Percentiles rank a stretch among this genome's conserved stretches.
phyloP scores from a whole-genome alignment of 768 basidiomycete species.

The Xerocomellus chrysenteron region DNA sequence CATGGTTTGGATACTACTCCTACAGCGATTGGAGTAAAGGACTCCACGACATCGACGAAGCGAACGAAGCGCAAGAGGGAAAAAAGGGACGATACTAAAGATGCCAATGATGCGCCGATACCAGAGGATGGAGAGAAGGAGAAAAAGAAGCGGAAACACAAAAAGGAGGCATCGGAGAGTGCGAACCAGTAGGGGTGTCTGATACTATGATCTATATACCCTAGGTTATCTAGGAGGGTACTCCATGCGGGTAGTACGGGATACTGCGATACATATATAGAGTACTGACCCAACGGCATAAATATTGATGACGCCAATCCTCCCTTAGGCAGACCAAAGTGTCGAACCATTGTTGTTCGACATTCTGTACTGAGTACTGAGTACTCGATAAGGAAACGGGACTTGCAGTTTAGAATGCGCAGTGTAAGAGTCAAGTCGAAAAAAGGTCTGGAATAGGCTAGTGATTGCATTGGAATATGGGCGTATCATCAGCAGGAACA shows the following conservation, averaged over 20 bases:
- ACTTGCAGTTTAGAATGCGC: too few species aligned
- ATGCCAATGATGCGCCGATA: slow-evolving; percentile 10
- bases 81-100: slow-evolving; percentile 7
- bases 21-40: slow-evolving; percentile 15
- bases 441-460: too few species aligned
- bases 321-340: neutral
- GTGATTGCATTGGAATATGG: too few species aligned
- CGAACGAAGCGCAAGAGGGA: slow-evolving; percentile 29
- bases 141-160: slow-evolving; percentile 33
- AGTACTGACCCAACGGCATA: neutral
- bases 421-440: too few species aligned
- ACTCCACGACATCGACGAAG: neutral
- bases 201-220: slow-evolving; percentile 1
- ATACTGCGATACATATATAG: neutral
- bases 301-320: neutral
- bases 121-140: slow-evolving; percentile 25
- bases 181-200: slow-evolving; percentile 1
- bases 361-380: too few species aligned
- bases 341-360: neutral
- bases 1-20: neutral
- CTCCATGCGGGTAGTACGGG: neutral
- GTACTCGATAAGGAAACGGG: too few species aligned
- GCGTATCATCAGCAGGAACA: neutral
- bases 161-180: slow-evolving; percentile 2
- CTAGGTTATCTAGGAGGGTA: neutral